A percentile compares a stretch with the other conserved stretches of the same genome.
Conservation (phyloP, 768 basidiomycete species). For the Ramaria rubella region DNA sequence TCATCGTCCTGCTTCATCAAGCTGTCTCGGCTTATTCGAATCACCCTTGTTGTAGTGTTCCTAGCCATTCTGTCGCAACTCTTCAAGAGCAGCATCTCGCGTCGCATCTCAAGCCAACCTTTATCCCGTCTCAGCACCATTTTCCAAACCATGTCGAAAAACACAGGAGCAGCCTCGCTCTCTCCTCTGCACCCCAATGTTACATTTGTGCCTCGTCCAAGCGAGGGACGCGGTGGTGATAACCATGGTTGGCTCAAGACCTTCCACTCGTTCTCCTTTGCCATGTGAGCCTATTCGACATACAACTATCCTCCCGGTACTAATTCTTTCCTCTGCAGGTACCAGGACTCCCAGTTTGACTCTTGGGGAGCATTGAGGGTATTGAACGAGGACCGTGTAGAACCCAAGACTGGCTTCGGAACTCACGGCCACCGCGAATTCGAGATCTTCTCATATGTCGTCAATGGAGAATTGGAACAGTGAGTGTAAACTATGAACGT, state of each 20-base stretch:
- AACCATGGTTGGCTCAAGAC: constrained; percentile 86
- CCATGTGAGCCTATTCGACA: constrained; percentile 38
- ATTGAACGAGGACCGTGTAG: constrained; percentile 91
- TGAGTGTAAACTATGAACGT: constrained; percentile 29
- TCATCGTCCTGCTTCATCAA: background rate
- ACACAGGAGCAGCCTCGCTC: background rate
- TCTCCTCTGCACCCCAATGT: constrained; percentile 11
- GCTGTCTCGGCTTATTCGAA: constrained; percentile 1
- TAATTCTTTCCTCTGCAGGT: constrained; percentile 32
- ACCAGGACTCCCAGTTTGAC: constrained; percentile 51
- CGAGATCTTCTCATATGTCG: constrained; percentile 88
- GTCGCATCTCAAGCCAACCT: background rate
- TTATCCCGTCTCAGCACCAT: background rate
- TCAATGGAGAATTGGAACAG: constrained; percentile 77
- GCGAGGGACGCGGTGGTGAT: constrained; percentile 60
- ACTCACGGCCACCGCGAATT: constrained; percentile 78
- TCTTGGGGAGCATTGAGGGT: constrained; percentile 74
- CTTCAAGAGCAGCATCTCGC: background rate
- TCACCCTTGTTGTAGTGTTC: background rate
- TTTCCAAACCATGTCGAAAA: constrained; percentile 3
- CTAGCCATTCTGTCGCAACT: constrained; percentile 5
- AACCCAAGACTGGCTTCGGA: constrained; percentile 71
- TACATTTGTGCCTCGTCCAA: constrained; percentile 47
- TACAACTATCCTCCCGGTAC: constrained; percentile 16
- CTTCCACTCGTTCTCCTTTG: constrained; percentile 79